Evolutionary conservation across 1,284 basidiomycete genomes (phyloP), one percentile per base, ranked within the genome.

Genomic region (Veloboletus limbatus): DNA sequence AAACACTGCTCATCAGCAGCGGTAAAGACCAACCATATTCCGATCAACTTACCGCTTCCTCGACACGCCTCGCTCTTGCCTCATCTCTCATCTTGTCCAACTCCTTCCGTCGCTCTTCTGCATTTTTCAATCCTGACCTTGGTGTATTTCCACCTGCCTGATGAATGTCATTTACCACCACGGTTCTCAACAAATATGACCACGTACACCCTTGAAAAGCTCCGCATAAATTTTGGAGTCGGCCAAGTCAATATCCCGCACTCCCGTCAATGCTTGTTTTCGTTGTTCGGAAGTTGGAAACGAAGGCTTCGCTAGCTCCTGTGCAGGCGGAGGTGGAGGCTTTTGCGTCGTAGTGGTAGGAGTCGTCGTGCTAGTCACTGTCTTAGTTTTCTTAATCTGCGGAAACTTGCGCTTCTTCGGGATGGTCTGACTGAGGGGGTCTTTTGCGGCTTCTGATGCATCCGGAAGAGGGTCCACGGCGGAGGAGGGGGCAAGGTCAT

Each of bases 351-450:
- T 56, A 9, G 64, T 36, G 8, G 66, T 41, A 6, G 67, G 56
- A 2, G 72, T 57, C 1, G 64, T 28, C 22, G 50, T 21, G 13
- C 54, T 33, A 0, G 35, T 18, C 16, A 54, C 49, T 5, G 63
- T 53, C 61, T 86, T 88, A 57, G 75, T 84, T 68, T 88, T 88
- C 71, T 79, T 88, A 52, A 88, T 88, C 8, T 77, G 69, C 3
- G 86, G 86, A 11, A 86, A 69, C 57, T 85, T 87, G 40, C 71
- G 74, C 56, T 82, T 84, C 69, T 82, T 83, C 7, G 68, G 63
- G 11, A 63, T 54, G 14, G 68, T 47, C 22, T 59, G 49, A 45
- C 47, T 33, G 34, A 56, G 35, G 36, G 45, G 22, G 13, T 65
- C 52, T 37, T 51, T 56, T 4, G 38, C 21, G n/a, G 59, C 55